Evolutionary conservation across 164 flowering plant species (phyloP).

Genomic region (Berberis vulgaris): DNA sequence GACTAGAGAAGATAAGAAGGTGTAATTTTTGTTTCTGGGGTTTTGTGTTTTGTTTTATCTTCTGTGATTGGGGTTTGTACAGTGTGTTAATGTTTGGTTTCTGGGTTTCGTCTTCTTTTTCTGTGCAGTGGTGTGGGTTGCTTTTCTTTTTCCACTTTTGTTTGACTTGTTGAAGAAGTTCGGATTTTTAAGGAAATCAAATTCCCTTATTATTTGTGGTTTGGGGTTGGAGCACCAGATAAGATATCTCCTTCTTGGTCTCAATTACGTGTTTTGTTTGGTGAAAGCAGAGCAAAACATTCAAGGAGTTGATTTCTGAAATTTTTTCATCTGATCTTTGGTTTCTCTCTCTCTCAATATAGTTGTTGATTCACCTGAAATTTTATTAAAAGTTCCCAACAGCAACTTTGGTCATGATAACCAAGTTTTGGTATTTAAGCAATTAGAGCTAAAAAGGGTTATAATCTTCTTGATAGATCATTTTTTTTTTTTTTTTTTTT

Average conservation of each 20-base stretch:
- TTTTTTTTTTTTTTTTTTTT: too few species aligned
- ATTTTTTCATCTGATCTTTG: too few species aligned
- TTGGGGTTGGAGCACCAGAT: not conserved
- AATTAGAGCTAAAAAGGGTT: too few species aligned
- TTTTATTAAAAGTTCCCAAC: too few species aligned
- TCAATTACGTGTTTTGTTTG: too few species aligned
- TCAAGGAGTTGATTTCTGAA: too few species aligned
- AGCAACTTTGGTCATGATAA: too few species aligned
- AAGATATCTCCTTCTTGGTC: not conserved
- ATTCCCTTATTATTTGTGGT: not conserved
- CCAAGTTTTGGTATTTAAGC: too few species aligned
- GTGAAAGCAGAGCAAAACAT: too few species aligned
- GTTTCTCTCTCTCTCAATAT: too few species aligned
- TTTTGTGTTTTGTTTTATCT: not conserved
- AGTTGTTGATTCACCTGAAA: too few species aligned
- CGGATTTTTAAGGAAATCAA: not conserved
- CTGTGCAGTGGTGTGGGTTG: not conserved
- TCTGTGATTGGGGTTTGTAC: constrained; percentile 3
- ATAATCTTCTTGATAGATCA: too few species aligned
- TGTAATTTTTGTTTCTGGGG: constrained; percentile 3
- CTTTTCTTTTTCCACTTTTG: constrained; percentile 1
- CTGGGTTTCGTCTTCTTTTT: constrained; percentile 7
- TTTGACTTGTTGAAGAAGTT: constrained; percentile 3
- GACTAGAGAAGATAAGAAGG: not conserved
- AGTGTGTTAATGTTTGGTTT: constrained; percentile 4